A percentile compares a stretch with the other conserved stretches of the same genome.
phyloP scores from a whole-genome alignment of 495 filamentous ascomycete genomes.

The Tuber calosporum region DNA sequence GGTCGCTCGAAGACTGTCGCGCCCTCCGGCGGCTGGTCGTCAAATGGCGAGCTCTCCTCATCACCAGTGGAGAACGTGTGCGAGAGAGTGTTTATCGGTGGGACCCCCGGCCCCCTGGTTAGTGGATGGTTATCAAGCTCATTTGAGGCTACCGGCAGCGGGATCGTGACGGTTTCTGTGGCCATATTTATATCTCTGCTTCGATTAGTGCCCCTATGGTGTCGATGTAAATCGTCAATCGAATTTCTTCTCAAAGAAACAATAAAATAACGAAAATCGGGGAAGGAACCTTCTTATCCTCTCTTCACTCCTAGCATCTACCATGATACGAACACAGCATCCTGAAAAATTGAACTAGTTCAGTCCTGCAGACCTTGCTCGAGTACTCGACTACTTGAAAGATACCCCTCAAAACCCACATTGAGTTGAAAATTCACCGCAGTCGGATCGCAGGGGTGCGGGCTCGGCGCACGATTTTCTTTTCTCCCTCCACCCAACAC shows the following conservation, averaged over 20 bases:
- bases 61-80: not conserved
- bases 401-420: not conserved
- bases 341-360: not conserved
- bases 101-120: not conserved
- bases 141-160: slow-evolving; percentile 3
- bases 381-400: too few species aligned
- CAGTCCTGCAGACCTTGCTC: not conserved
- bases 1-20: slow-evolving; percentile 26
- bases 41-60: slow-evolving; percentile 17
- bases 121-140: not conserved
- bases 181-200: not conserved
- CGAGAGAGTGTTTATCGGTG: not conserved
- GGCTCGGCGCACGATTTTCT: not conserved
- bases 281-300: not conserved
- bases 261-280: not conserved
- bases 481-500: not conserved
- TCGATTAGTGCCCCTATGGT: not conserved
- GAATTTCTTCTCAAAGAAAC: too few species aligned
- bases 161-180: not conserved
- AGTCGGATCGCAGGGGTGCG: not conserved
- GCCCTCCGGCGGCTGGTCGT: slow-evolving; percentile 26
- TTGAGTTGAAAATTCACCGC: not conserved
- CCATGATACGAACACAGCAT: slow-evolving; percentile 4
- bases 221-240: not conserved
- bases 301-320: not conserved